Percentiles rank a stretch among this genome's conserved stretches.
Evolutionary conservation across 139 green algal genomes (phyloP).

Genomic region (Tetratostichococcus sp.): DNA sequence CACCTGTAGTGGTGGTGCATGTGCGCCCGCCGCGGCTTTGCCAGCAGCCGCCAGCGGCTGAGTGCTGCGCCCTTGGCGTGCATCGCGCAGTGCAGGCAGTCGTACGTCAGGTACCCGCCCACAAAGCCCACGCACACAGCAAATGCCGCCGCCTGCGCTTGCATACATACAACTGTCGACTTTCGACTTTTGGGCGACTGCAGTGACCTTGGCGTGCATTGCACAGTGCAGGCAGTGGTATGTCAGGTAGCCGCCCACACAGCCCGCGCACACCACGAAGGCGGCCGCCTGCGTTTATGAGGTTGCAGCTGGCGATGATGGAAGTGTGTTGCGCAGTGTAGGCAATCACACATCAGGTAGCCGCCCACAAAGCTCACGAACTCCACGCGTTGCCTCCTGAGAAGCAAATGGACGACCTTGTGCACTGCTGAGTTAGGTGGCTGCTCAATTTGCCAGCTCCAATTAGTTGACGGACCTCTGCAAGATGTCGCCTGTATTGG

Average conservation of each 20-base stretch:
- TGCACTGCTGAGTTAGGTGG: too few relatives aligned
- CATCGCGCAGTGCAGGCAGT: slow-evolving; percentile 83
- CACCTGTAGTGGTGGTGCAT: slow-evolving; percentile 67
- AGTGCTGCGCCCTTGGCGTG: slow-evolving; percentile 37
- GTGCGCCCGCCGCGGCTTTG: slow-evolving; percentile 49
- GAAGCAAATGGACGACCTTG: too few relatives aligned
- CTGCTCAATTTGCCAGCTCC: too few relatives aligned
- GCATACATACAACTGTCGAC: too few relatives aligned
- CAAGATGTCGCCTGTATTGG: background rate
- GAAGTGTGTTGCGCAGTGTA: slow-evolving; percentile 76
- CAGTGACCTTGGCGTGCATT: slow-evolving; percentile 46
- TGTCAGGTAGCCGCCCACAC: slow-evolving; percentile 79
- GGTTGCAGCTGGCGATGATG: too few relatives aligned
- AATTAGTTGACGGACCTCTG: too few relatives aligned
- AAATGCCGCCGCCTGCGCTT: slow-evolving; percentile 13
- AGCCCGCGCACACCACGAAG: slow-evolving; percentile 57
- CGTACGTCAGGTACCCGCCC: slow-evolving; percentile 87
- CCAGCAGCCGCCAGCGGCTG: slow-evolving; percentile 27
- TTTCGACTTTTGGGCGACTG: too few relatives aligned
- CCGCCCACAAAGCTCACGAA: slow-evolving; percentile 74
- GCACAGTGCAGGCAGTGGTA: slow-evolving; percentile 91
- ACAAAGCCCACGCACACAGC: slow-evolving; percentile 69
- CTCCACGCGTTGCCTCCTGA: too few relatives aligned
- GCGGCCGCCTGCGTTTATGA: slow-evolving; percentile 6
- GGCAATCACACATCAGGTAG: slow-evolving; percentile 88